phyloP scores from a whole-genome alignment of 495 filamentous ascomycete genomes.

The Xylaria longipes region DNA sequence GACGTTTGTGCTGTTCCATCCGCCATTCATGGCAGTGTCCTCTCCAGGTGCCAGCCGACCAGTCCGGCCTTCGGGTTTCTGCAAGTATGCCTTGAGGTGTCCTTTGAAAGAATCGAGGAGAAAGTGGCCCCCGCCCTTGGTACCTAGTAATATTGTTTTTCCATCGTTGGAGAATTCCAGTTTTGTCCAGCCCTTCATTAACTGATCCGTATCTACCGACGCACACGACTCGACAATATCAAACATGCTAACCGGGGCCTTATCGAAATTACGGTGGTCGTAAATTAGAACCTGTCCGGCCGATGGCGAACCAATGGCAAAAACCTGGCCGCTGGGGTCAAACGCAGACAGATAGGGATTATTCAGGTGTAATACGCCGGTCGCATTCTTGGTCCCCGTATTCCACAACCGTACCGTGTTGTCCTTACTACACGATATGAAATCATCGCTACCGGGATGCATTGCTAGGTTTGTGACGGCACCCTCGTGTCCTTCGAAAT shows the following conservation, averaged over 20 bases:
- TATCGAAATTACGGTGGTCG: slow-evolving; percentile 91
- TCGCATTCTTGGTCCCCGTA: slow-evolving; percentile 70
- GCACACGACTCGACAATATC: slow-evolving; percentile 64
- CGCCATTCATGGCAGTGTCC: slow-evolving; percentile 37
- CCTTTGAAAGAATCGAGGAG: slow-evolving; percentile 91
- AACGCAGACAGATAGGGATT: slow-evolving; percentile 83
- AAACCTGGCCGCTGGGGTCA: slow-evolving; percentile 86
- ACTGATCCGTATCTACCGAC: slow-evolving; percentile 39
- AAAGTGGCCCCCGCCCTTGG: slow-evolving; percentile 80
- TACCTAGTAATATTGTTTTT: slow-evolving; percentile 81
- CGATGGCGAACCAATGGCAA: slow-evolving; percentile 85
- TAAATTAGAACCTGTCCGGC: slow-evolving; percentile 83
- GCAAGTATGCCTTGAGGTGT: slow-evolving; percentile 68
- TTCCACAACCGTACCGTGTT: slow-evolving; percentile 91
- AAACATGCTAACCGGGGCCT: slow-evolving; percentile 84
- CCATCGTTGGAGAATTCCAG: slow-evolving; percentile 96
- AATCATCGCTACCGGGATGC: slow-evolving; percentile 79
- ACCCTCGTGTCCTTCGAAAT: slow-evolving; percentile 87
- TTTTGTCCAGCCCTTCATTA: slow-evolving; percentile 75
- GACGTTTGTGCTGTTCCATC: slow-evolving; percentile 39
- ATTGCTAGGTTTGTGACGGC: slow-evolving; percentile 81
- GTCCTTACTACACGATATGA: slow-evolving; percentile 89
- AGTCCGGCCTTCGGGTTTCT: slow-evolving; percentile 48
- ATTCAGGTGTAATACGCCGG: slow-evolving; percentile 76
- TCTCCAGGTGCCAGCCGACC: slow-evolving; percentile 58